Evolutionary conservation across 2,329 filamentous ascomycete genomes (phyloP).

Genomic region (Venturiaceae sp.): DNA sequence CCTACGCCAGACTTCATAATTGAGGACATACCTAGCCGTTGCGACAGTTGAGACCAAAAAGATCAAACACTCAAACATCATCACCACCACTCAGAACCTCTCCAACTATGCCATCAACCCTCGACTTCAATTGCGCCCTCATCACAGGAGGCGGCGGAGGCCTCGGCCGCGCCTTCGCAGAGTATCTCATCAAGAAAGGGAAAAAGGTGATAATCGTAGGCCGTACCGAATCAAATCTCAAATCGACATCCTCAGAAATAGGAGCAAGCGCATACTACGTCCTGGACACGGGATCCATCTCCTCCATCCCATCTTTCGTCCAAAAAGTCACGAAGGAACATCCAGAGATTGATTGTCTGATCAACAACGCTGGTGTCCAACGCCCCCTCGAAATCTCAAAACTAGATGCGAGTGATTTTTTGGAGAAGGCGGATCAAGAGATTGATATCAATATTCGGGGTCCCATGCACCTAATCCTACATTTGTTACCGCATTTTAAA

Average conservation of each 20-base stretch:
- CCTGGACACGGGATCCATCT: conserved; percentile 39
- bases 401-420: conserved; percentile 27
- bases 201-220: conserved; percentile 45
- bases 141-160: conserved; percentile 43
- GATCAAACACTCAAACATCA: too few relatives aligned
- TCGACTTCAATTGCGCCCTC: conserved; percentile 33
- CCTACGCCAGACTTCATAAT: too few relatives aligned
- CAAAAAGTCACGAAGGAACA: conserved; percentile 37
- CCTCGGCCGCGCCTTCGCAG: conserved; percentile 39
- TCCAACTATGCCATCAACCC: conserved; percentile 1
- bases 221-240: conserved; percentile 45
- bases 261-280: conserved; percentile 41
- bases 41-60: too few relatives aligned
- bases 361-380: conserved; percentile 53
- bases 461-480: conserved; percentile 45
- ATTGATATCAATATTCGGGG: conserved; percentile 50
- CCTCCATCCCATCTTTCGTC: conserved; percentile 35
- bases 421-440: conserved; percentile 40
- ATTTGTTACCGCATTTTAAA: conserved; percentile 41
- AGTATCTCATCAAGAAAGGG: conserved; percentile 35
- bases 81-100: neutral
- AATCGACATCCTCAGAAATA: conserved; percentile 32
- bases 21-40: too few relatives aligned
- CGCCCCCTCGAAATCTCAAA: conserved; percentile 36
- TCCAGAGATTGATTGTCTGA: conserved; percentile 45